Evolutionary conservation across 495 filamentous ascomycete genomes (phyloP), one percentile per base, ranked within the genome.

Genomic region (Aspergillus leporis): DNA sequence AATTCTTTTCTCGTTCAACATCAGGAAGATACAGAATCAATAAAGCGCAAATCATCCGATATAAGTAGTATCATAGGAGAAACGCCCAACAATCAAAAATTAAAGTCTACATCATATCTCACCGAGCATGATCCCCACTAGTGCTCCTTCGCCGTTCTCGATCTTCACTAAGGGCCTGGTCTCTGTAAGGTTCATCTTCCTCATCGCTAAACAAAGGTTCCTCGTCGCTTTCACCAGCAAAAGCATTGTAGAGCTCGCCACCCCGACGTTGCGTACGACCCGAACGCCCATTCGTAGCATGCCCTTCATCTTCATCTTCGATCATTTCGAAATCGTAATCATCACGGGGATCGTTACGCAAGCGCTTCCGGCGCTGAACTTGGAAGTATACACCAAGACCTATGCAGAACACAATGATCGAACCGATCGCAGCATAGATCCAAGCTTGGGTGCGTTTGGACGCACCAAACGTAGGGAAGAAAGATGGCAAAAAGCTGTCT

Each of bases 321-420:
- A 98, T 83, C 64, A 96, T 85, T 70, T 97, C 93, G 61, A 98
- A 98, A 62, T 97, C 93, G 66, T 97, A 98, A 71, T 91, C 87
- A 64, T 94, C 90, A 41, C 90, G 85, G 25, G 83, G 77, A 73
- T 87, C 89, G 68, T 88, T 90, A 51, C 86, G 83, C 36, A 87
- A 79, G 38, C 89, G 85, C 74, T 88, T 90, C 60, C 89, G 84
- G 34, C 91, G 87, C 48, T 91, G 86, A 16, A 92, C 76, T 64
- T 83, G 89, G 63, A 95, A 81, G 76, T 94, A 98, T 32, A 87
- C 75, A 40, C 86, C 92, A 7, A 98, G 78, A 5, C 85, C 90
- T 49, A 77, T 76, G 74, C 92, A 90, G 78, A 98, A 98, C 16
- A 90, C 72, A 34, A 93, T 78, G 63, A 98, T 98, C 36, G 96